These are phyloP conservation scores for Microcyclosporella mali DNA, from an alignment of 2,329 filamentous ascomycete genomes.

Conservation along the genomic window DNA sequence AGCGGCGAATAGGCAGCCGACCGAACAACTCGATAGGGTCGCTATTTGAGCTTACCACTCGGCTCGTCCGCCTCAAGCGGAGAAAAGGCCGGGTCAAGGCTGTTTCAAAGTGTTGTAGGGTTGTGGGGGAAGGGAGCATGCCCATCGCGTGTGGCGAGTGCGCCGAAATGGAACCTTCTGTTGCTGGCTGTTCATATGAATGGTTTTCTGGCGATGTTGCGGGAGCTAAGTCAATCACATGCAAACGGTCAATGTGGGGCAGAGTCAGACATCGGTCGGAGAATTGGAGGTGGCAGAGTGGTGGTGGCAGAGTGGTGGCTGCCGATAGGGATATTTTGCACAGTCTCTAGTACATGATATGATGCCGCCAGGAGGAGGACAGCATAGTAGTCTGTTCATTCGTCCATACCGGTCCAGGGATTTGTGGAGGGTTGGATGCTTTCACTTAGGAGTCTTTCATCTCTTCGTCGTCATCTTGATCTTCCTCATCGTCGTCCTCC, in stretches of 20 bases:
- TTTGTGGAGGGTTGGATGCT: background rate
- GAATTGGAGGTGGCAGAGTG: no score
- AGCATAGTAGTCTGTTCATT: background rate
- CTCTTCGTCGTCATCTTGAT: constrained; percentile 20
- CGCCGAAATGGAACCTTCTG: constrained; percentile 14
- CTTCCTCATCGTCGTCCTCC: constrained; percentile 28
- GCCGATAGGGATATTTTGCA: background rate
- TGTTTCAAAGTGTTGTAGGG: constrained; percentile 5
- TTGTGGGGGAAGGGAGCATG: constrained; percentile 1
- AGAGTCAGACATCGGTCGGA: background rate
- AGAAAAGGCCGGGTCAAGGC: background rate
- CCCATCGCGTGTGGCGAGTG: constrained; percentile 10
- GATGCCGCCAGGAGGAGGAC: background rate
- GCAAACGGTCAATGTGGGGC: background rate
- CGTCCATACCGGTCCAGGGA: no score
- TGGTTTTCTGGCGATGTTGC: constrained; percentile 4
- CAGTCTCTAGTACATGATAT: background rate
- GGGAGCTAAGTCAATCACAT: background rate
- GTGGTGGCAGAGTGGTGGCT: background rate
- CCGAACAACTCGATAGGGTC: no score
- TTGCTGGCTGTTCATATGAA: constrained; percentile 3
- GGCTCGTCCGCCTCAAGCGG: constrained; percentile 1
- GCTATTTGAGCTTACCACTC: constrained; percentile 6
- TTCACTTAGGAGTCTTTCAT: constrained; percentile 24
- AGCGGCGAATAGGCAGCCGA: no score